Conservation (phyloP, 306 rosid species). For the Echinosophora koreensis region DNA sequence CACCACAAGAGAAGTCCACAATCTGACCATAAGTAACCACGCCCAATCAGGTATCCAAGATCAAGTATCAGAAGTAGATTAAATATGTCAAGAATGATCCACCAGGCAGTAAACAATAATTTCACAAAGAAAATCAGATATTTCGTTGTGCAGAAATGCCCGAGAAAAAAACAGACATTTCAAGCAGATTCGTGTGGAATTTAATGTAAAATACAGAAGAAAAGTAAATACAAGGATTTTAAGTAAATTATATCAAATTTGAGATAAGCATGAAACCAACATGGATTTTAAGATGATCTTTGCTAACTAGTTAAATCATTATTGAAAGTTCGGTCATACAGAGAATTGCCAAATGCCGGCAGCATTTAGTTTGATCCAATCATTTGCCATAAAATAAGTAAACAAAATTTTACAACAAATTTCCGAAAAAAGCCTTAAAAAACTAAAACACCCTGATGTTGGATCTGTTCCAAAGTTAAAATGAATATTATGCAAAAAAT, state of each 20-base stretch:
- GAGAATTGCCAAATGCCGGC: not conserved
- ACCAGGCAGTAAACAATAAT: not conserved
- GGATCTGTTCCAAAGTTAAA: not conserved
- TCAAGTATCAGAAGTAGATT: not conserved
- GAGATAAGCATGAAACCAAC: not conserved
- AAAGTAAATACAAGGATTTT: not conserved
- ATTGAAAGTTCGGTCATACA: not conserved
- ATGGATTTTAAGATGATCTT: not conserved
- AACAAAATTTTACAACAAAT: not conserved
- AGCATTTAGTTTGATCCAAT: not conserved
- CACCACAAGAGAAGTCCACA: slow-evolving; percentile 81
- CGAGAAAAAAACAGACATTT: not conserved
- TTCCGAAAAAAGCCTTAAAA: not conserved
- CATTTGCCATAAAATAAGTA: not conserved
- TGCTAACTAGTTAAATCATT: not conserved
- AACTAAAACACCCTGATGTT: not conserved
- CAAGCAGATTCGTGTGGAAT: not conserved
- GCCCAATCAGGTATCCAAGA: slow-evolving; percentile 45
- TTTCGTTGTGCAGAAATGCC: not conserved
- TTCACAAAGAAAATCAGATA: not conserved
- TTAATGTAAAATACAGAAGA: not conserved
- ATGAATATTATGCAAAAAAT: not conserved
- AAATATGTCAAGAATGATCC: not conserved
- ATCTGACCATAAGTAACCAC: slow-evolving; percentile 57
- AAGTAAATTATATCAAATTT: not conserved